These are phyloP conservation scores for Hydnomerulius pinastri DNA, from an alignment of 768 basidiomycete species.

Conservation along the genomic window DNA sequence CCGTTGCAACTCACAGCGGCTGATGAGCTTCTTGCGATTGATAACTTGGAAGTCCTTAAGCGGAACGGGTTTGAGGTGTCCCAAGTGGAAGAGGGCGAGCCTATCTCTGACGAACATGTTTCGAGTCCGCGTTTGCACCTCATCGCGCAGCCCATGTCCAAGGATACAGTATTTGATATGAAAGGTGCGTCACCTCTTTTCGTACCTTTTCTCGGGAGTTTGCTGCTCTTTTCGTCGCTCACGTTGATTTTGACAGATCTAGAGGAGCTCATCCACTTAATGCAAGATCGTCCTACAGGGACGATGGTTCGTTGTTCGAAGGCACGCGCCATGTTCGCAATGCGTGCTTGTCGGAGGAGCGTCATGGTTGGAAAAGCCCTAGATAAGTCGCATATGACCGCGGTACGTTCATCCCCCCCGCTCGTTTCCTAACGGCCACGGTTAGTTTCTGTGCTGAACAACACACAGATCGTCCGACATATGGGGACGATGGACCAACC, in stretches of 20 bases:
- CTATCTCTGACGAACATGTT: not conserved
- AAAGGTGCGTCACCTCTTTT: constrained; percentile 62
- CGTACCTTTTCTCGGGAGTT: not conserved
- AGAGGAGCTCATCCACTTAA: constrained; percentile 86
- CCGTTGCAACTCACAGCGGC: constrained; percentile 82
- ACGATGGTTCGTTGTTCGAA: constrained; percentile 92
- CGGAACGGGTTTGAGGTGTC: constrained; percentile 90
- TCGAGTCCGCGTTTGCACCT: constrained; percentile 53
- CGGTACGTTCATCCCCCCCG: constrained; percentile 42
- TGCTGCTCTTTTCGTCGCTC: constrained; percentile 5
- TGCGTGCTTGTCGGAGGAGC: constrained; percentile 93
- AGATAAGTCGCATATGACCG: constrained; percentile 74
- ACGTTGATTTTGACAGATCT: constrained; percentile 74
- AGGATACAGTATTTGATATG: constrained; percentile 85
- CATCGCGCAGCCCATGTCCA: constrained; percentile 86
- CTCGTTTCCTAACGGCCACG: no score
- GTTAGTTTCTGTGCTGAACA: not conserved
- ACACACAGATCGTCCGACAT: constrained; percentile 65
- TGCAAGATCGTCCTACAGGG: constrained; percentile 75
- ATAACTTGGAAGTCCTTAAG: constrained; percentile 81
- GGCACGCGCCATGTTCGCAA: constrained; percentile 94
- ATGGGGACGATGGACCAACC: constrained; percentile 87
- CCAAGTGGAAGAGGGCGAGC: constrained; percentile 43
- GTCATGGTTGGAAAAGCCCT: constrained; percentile 94
- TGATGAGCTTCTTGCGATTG: constrained; percentile 85